Evolutionary conservation across 2,329 filamentous ascomycete species (phyloP), one percentile per base, ranked within the genome.

Genomic region (Aspergillus versicolor): DNA sequence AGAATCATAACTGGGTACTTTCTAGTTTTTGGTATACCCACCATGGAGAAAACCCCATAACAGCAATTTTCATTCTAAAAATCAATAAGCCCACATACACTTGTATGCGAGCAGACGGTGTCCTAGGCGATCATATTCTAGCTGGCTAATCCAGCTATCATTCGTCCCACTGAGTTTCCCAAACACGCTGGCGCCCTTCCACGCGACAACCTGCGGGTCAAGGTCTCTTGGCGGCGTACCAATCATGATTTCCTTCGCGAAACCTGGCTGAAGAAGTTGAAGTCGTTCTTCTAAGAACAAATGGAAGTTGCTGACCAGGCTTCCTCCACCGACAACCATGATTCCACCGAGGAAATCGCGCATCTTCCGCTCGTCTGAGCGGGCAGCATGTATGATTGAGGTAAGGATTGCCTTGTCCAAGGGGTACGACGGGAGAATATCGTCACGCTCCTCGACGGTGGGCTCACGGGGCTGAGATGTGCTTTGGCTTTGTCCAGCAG

Each of bases 111-210:
- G 77, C 58, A 93, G 83, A 68, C 94, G 84, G 58, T 86, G 83
- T 3, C 92, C 93, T 53, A 97, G 73, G 58, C 91, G 84, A 77
- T 97, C 92, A 75, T 93, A 97, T 80, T 97, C 93, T 67, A 88
- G 81, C 46, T 86, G 84, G 13, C 88, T 89, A 69, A 97, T 91
- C 94, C 94, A 99, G 67, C 89, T 94, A 73, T 99, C 94, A 75
- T 97, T 97, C 15, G 91, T 92, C 45, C 79, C 80, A 59, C 87
- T 84, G 65, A 97, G 78, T 77, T 96, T 92, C 3, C 91, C 92
- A 79, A 97, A 99, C 15, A 99, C 92, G 71, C 92, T 96, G 0
- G 91, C 94, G 4, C 94, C 94, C 82, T 99, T 99, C 94, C 94
- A 99, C 8, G 88, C 88, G 52, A 97, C 89, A n/a, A 97, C 92